Percentiles rank a stretch among this genome's conserved stretches.
phyloP scores from a whole-genome alignment of 257 asterid species.

The Avicennia marina region DNA sequence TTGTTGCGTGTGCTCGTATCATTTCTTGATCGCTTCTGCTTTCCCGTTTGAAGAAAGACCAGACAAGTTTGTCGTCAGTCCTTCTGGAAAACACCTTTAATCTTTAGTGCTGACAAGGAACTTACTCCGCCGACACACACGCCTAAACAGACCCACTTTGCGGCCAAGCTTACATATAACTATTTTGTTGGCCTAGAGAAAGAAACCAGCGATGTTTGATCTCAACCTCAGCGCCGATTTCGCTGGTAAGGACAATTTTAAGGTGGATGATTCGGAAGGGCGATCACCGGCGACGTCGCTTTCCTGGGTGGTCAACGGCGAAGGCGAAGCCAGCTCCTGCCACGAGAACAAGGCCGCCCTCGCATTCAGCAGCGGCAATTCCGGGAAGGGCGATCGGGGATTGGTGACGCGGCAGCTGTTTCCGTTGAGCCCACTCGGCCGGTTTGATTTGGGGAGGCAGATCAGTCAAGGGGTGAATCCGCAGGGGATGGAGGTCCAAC shows the following conservation, averaged over 20 bases:
- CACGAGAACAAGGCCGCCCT: conserved; percentile 36
- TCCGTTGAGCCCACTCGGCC: conserved; percentile 46
- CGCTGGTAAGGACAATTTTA: too few species aligned
- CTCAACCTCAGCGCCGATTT: conserved; percentile 46
- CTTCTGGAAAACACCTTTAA: too few species aligned
- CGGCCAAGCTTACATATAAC: too few species aligned
- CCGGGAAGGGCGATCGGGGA: conserved; percentile 1
- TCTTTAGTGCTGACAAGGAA: too few species aligned
- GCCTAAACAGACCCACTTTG: too few species aligned
- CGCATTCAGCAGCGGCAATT: background rate
- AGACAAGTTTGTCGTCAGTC: too few species aligned
- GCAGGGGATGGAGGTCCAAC: conserved; percentile 23
- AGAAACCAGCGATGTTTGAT: conserved; percentile 50
- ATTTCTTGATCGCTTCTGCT: too few species aligned
- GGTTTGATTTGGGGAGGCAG: conserved; percentile 17
- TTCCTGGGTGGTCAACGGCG: conserved; percentile 43
- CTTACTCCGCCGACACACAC: too few species aligned
- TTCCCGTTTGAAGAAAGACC: too few species aligned
- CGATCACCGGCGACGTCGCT: conserved; percentile 39
- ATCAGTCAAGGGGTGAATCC: background rate
- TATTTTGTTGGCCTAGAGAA: too few species aligned
- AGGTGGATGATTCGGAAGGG: too few species aligned
- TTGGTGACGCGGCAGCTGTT: conserved; percentile 57
- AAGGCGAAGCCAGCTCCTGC: conserved; percentile 39
- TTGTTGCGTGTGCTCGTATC: too few species aligned